Percentiles rank a stretch among this genome's conserved stretches.
Conservation (phyloP, 1,284 basidiomycete genomes). For the Uromyces viciae-fabae region DNA sequence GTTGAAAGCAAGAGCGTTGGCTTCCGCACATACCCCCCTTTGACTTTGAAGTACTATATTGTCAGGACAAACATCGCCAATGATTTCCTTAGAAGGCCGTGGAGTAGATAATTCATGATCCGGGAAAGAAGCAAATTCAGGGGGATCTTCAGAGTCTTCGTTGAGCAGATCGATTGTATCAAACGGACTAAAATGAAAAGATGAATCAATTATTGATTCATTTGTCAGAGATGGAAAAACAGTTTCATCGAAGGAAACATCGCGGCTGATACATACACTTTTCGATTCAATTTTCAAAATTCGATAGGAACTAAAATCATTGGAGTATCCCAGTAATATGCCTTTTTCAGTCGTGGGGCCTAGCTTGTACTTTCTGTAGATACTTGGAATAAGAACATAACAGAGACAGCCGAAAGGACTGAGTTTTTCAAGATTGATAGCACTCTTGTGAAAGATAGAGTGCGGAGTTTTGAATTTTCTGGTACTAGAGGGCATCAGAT, state of each 20-base stretch:
- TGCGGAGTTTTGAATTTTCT: not conserved
- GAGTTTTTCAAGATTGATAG: no score
- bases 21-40: not conserved
- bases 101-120: not conserved
- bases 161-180: not conserved
- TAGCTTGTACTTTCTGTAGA: no score
- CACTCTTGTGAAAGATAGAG: no score
- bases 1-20: not conserved
- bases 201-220: not conserved
- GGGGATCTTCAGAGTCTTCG: no score
- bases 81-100: not conserved
- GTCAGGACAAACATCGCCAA: not conserved
- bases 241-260: not conserved
- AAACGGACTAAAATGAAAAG: not conserved
- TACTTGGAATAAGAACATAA: no score
- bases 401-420: no score
- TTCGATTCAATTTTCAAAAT: no score
- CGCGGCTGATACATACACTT: not conserved
- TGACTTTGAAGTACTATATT: not conserved
- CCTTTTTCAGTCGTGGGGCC: no score
- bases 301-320: no score
- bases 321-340: no score
- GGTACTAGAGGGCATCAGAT: not conserved
- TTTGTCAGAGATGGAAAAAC: not conserved
- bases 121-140: not conserved